These are phyloP conservation scores for Penicillium freii DNA, from an alignment of 2,329 filamentous ascomycete genomes.

Conservation along the genomic window DNA sequence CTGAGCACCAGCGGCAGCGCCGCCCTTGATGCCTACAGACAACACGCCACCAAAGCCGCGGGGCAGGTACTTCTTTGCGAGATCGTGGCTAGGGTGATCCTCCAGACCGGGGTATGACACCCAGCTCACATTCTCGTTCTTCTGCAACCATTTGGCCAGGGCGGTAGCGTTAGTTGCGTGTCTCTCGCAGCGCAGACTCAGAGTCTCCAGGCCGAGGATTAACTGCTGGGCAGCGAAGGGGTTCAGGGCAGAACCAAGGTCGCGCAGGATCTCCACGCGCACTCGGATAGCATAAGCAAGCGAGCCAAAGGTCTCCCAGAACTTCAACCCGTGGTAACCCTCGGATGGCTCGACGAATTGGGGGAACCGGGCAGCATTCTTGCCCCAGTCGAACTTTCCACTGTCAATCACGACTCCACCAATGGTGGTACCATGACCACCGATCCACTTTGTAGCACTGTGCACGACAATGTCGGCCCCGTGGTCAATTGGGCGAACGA, in stretches of 20 bases:
- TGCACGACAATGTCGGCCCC: slow-evolving; percentile 93
- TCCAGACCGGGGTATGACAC: slow-evolving; percentile 89
- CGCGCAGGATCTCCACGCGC: slow-evolving; percentile 85
- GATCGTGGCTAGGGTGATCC: slow-evolving; percentile 73
- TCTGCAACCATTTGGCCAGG: slow-evolving; percentile 79
- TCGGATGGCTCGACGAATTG: slow-evolving; percentile 83
- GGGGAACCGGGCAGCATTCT: slow-evolving; percentile 78
- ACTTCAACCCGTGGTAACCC: slow-evolving; percentile 90
- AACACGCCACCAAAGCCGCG: slow-evolving; percentile 86
- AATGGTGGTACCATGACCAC: slow-evolving; percentile 90
- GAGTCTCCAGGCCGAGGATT: slow-evolving; percentile 82
- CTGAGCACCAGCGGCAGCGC: slow-evolving; percentile 75
- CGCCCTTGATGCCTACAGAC: slow-evolving; percentile 90
- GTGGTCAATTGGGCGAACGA: slow-evolving; percentile 79
- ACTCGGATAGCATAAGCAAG: slow-evolving; percentile 83
- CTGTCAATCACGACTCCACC: slow-evolving; percentile 82
- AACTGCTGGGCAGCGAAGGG: slow-evolving; percentile 93
- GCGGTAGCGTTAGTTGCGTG: slow-evolving; percentile 81
- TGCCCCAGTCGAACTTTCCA: slow-evolving; percentile 93
- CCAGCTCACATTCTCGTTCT: slow-evolving; percentile 81
- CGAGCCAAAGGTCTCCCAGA: slow-evolving; percentile 86
- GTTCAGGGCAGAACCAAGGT: slow-evolving; percentile 78
- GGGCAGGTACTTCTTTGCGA: slow-evolving; percentile 82
- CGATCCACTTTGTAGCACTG: slow-evolving; percentile 96
- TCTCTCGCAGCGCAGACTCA: slow-evolving; percentile 80